These are phyloP conservation scores for Leishmania major DNA, from an alignment of 208 protist genomes.

Conservation along the genomic window DNA sequence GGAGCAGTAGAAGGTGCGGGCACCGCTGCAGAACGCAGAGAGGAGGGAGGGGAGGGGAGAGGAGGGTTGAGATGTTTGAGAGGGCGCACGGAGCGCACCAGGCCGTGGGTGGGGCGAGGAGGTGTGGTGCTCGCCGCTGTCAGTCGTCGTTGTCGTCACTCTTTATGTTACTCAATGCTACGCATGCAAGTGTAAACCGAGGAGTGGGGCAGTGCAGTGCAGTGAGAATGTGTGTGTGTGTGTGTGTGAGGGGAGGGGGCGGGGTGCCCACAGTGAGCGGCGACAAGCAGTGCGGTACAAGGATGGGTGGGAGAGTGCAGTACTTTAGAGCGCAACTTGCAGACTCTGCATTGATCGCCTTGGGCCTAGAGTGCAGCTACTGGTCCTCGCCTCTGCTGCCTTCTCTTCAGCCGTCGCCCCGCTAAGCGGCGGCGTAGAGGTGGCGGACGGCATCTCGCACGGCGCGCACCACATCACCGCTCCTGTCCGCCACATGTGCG, in stretches of 20 bases:
- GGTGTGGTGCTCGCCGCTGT: neutral
- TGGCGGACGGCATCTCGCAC: conserved; percentile 5
- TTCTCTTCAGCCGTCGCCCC: neutral
- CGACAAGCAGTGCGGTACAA: neutral
- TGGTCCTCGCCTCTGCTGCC: neutral
- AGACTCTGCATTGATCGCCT: neutral
- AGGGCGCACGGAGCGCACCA: neutral
- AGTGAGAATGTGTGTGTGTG: no score
- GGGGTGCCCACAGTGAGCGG: neutral
- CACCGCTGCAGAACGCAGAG: neutral
- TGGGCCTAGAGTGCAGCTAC: neutral
- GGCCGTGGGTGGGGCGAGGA: neutral
- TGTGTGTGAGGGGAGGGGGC: no score
- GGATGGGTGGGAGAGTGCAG: neutral
- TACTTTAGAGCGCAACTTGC: neutral
- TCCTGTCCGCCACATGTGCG: neutral
- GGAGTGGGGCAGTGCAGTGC: neutral
- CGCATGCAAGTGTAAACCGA: neutral
- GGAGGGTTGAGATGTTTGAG: neutral
- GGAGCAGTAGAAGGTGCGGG: neutral
- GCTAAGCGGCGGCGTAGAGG: neutral
- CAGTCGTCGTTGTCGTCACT: neutral
- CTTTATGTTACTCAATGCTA: neutral
- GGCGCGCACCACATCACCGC: conserved; percentile 1
- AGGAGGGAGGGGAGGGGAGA: neutral